These are phyloP conservation scores for Leishmania tarentolae DNA, from an alignment of 208 protist genomes.

Conservation along the genomic window DNA sequence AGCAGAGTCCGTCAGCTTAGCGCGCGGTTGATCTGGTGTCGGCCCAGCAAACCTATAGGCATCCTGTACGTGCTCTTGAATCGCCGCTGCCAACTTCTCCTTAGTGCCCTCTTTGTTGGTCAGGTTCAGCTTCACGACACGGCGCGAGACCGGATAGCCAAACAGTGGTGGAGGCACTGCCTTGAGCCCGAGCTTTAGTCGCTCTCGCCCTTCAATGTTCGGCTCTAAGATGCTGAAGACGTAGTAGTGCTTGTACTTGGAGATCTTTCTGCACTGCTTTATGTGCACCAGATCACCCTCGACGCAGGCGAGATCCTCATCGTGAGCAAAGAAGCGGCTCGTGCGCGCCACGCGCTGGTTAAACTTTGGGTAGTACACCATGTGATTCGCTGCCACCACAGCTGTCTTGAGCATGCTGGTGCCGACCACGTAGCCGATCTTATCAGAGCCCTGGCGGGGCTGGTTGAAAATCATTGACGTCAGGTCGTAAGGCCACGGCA, in stretches of 20 bases:
- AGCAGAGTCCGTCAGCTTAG: slow-evolving; percentile 74
- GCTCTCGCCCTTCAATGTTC: slow-evolving; percentile 90
- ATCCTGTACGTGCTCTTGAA: slow-evolving; percentile 93
- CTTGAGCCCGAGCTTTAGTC: slow-evolving; percentile 89
- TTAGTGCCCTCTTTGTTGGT: slow-evolving; percentile 85
- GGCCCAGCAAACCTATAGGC: slow-evolving; percentile 89
- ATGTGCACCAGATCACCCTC: slow-evolving; percentile 93
- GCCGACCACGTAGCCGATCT: slow-evolving; percentile 93
- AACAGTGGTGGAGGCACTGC: slow-evolving; percentile 89
- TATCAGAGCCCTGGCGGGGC: slow-evolving; percentile 87
- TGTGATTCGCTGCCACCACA: slow-evolving; percentile 88
- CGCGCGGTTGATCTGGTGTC: slow-evolving; percentile 81
- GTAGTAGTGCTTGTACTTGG: slow-evolving; percentile 95
- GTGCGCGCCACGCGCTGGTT: slow-evolving; percentile 91
- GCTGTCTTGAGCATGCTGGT: slow-evolving; percentile 94
- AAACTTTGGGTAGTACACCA: slow-evolving; percentile 95
- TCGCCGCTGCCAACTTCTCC: slow-evolving; percentile 90
- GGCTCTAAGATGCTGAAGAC: slow-evolving; percentile 93
- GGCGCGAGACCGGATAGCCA: slow-evolving; percentile 88
- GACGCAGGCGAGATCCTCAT: slow-evolving; percentile 93
- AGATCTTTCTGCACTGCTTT: slow-evolving; percentile 92
- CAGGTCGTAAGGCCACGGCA: slow-evolving; percentile 93
- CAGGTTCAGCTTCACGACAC: slow-evolving; percentile 92
- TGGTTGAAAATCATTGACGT: slow-evolving; percentile 94
- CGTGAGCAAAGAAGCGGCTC: slow-evolving; percentile 92